A percentile compares a stretch with the other conserved stretches of the same genome.
phyloP scores from a whole-genome alignment of 257 asterid genomes.

The Lithospermum erythrorhizon region DNA sequence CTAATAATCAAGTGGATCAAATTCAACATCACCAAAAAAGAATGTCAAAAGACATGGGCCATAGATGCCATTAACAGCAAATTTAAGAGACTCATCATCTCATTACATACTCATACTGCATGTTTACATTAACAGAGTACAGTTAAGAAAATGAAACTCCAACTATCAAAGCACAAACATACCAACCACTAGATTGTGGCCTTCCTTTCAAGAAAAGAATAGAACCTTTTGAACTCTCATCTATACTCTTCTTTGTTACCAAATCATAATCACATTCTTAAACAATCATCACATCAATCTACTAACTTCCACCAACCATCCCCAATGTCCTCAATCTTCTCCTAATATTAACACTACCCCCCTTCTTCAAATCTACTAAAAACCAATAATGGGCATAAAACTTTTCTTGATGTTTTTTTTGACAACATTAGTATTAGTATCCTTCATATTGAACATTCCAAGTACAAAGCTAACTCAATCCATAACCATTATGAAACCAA shows the following conservation, averaged over 20 bases:
- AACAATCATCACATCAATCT: conserved; percentile 6
- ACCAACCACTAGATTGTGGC: conserved; percentile 16
- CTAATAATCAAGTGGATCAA: too few relatives aligned
- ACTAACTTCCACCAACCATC: conserved; percentile 1
- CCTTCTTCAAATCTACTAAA: conserved; percentile 1
- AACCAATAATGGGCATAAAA: conserved; percentile 37
- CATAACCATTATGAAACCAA: conserved; percentile 34
- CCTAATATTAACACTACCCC: not conserved
- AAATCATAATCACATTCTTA: conserved; percentile 2
- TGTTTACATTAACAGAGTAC: not conserved
- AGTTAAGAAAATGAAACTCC: not conserved
- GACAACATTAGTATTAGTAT: conserved; percentile 33
- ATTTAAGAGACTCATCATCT: not conserved
- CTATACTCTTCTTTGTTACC: conserved; percentile 27
- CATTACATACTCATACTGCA: too few relatives aligned
- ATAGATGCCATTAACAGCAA: not conserved
- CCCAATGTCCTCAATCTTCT: conserved; percentile 2
- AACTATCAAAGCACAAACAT: conserved; percentile 1
- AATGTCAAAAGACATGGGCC: not conserved
- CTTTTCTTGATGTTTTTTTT: conserved; percentile 38
- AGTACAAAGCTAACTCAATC: conserved; percentile 27
- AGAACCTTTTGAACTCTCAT: conserved; percentile 19
- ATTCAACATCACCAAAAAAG: too few relatives aligned
- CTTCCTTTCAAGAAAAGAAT: conserved; percentile 59
- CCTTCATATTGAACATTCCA: conserved; percentile 42